A percentile compares a stretch with the other conserved stretches of the same genome.
phyloP scores from a whole-genome alignment of 2,329 filamentous ascomycete species.

The Podosphaera aphanis region DNA sequence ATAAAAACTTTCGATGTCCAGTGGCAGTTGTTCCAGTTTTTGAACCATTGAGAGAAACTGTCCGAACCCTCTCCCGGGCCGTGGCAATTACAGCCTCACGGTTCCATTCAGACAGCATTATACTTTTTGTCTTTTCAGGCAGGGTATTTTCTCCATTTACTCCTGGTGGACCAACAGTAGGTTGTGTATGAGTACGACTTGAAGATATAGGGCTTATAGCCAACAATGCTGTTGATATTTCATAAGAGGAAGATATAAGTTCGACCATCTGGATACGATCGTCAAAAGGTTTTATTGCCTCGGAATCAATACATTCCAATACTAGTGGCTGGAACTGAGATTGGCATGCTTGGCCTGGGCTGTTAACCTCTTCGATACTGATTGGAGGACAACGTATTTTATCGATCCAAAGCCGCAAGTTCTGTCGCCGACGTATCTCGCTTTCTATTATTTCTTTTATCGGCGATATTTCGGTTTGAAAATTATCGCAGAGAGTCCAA shows the following conservation, averaged over 20 bases:
- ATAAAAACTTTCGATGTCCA: slow-evolving; percentile 28
- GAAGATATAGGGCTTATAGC: slow-evolving; percentile 49
- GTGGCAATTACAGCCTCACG: slow-evolving; percentile 47
- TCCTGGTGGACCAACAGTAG: slow-evolving; percentile 30
- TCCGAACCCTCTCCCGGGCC: slow-evolving; percentile 44
- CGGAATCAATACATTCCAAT: slow-evolving; percentile 32
- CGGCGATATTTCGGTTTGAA: slow-evolving; percentile 47
- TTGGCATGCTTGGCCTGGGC: slow-evolving; percentile 24
- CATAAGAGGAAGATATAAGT: slow-evolving; percentile 49
- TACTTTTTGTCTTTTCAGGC: slow-evolving; percentile 42
- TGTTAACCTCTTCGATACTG: slow-evolving; percentile 34
- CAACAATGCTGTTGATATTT: slow-evolving; percentile 33
- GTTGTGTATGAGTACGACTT: slow-evolving; percentile 36
- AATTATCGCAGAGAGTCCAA: slow-evolving; percentile 53
- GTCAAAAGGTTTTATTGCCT: slow-evolving; percentile 52
- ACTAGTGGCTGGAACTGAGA: slow-evolving; percentile 17
- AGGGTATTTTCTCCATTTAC: slow-evolving; percentile 28
- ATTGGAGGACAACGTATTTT: slow-evolving; percentile 48
- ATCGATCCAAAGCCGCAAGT: slow-evolving; percentile 57
- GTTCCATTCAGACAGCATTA: slow-evolving; percentile 61
- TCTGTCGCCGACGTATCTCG: slow-evolving; percentile 53
- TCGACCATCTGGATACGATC: slow-evolving; percentile 49
- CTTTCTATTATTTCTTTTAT: slow-evolving; percentile 49
- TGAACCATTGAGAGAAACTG: slow-evolving; percentile 55
- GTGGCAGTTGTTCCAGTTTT: slow-evolving; percentile 32